Base-by-base conservation (phyloP, 163 green algal species). In the Coccomyxa subellipsoidea region DNA sequence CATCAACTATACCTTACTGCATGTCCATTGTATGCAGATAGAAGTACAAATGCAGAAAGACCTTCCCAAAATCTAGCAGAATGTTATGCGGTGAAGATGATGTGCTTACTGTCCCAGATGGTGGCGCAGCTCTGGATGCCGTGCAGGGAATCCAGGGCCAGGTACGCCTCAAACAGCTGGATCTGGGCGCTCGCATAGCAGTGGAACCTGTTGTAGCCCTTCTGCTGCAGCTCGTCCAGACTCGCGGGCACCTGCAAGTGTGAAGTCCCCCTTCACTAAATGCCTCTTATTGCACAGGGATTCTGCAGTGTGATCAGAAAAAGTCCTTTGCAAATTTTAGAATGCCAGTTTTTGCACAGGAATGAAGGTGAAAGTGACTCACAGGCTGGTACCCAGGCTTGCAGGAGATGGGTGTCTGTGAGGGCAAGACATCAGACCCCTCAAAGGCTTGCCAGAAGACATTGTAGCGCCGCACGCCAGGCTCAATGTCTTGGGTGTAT, bases 381-480 rank as follows among this genome's bases (percentile, higher is more conserved):
- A 34, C 66, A 18, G 15, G 66, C 66, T 73, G 66, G 66, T 73
- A 73, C 1, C 66, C 66, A 0, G 71, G 4, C 6, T 9, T 10
- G 71, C 35, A 39, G 27, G 71, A 77, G 18, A 40, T n/a, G 21
- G 66, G 66, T 23, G 18, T 32, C 29, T 32, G 27, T 27, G 66
- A 73, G 66, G 66, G 66, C 66, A 66, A 18, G 1, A 79, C 37
- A 35, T 4, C 38, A 31, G 75, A 66, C 37, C 38, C n/a, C 38
- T 79, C 75, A 66, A 79, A 54, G 15, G 38, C 37, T 6, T 79
- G 38, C 75, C 75, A 79, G 27, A 79, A 79, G 18, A 79, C 75
- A 66, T 79, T 79, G 75, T 79, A 79, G 37, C 75, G 75, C 75
- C 75, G 75, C 7, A 79, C 75, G 18, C 75, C 75, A 7, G 75